Conservation (phyloP, 306 rosid species). For the Inga leiocalycina region DNA sequence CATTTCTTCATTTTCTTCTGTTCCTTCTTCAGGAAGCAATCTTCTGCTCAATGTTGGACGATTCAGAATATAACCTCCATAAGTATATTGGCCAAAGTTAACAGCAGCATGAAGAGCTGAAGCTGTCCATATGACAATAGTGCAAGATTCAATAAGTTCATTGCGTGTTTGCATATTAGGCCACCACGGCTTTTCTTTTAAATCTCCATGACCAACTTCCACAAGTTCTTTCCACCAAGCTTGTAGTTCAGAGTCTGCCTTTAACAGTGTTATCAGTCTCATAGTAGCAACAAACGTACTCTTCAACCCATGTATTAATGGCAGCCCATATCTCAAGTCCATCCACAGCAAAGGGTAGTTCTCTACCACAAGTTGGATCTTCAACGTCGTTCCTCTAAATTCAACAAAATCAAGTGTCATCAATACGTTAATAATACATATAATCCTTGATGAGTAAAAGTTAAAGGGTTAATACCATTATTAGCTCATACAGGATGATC, state of each 20-base stretch:
- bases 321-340: slow-evolving; percentile 74
- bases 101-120: slow-evolving; percentile 80
- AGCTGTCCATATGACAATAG: slow-evolving; percentile 68
- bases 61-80: slow-evolving; percentile 69
- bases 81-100: slow-evolving; percentile 74
- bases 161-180: slow-evolving; percentile 53
- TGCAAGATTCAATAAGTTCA: slow-evolving; percentile 45
- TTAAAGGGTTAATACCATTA: too few relatives aligned
- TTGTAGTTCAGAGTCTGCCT: slow-evolving; percentile 59
- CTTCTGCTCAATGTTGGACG: slow-evolving; percentile 67
- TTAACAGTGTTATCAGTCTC: slow-evolving; percentile 38
- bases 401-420: too few relatives aligned
- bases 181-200: slow-evolving; percentile 66
- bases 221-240: slow-evolving; percentile 73
- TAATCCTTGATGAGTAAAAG: too few relatives aligned
- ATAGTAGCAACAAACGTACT: slow-evolving; percentile 56
- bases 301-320: slow-evolving; percentile 57
- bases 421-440: too few relatives aligned
- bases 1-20: slow-evolving; percentile 59
- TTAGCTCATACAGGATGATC: too few relatives aligned
- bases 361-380: slow-evolving; percentile 45
- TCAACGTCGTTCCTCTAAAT: slow-evolving; percentile 60
- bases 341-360: slow-evolving; percentile 74
- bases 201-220: slow-evolving; percentile 66
- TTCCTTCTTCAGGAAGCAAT: slow-evolving; percentile 58